These are phyloP conservation scores for Cinnamomum chago DNA, from an alignment of 164 flowering plant genomes.

Conservation along the genomic window DNA sequence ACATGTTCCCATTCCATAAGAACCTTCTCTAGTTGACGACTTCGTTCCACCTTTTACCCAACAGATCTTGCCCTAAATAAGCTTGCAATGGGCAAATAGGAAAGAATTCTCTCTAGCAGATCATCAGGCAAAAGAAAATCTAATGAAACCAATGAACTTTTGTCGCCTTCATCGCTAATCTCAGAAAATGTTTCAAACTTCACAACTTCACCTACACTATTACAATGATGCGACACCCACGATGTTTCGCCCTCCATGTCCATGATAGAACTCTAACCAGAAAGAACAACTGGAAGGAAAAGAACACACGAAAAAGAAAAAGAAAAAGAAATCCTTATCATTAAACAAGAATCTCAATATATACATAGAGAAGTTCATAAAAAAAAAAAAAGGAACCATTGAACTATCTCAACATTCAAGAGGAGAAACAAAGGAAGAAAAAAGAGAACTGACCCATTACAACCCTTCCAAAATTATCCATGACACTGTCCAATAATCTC, in stretches of 20 bases:
- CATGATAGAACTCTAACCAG: not conserved
- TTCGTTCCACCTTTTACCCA: slow-evolving; percentile 85
- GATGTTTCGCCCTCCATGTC: slow-evolving; percentile 30
- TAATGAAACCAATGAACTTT: slow-evolving; percentile 39
- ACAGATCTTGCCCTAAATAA: slow-evolving; percentile 74
- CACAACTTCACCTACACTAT: slow-evolving; percentile 10
- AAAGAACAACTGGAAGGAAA: not conserved
- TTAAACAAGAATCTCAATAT: too few relatives aligned
- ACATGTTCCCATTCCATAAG: slow-evolving; percentile 50
- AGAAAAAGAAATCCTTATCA: too few relatives aligned
- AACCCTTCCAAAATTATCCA: too few relatives aligned
- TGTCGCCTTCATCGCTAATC: slow-evolving; percentile 38
- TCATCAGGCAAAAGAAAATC: slow-evolving; percentile 77
- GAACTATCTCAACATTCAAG: too few relatives aligned
- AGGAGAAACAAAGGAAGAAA: too few relatives aligned
- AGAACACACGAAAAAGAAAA: too few relatives aligned
- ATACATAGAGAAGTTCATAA: too few relatives aligned
- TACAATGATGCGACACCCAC: slow-evolving; percentile 20
- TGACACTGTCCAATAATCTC: too few relatives aligned
- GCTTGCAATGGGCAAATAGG: slow-evolving; percentile 76
- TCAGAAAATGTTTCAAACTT: slow-evolving; percentile 44
- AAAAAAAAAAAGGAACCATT: too few relatives aligned
- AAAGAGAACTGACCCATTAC: too few relatives aligned
- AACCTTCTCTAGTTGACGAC: slow-evolving; percentile 68
- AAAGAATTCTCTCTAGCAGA: slow-evolving; percentile 67